A percentile compares a stretch with the other conserved stretches of the same genome.
These are phyloP conservation scores for Pichia thaimueangensis DNA, from an alignment of 805 yeast genomes.

Conservation along the genomic window DNA sequence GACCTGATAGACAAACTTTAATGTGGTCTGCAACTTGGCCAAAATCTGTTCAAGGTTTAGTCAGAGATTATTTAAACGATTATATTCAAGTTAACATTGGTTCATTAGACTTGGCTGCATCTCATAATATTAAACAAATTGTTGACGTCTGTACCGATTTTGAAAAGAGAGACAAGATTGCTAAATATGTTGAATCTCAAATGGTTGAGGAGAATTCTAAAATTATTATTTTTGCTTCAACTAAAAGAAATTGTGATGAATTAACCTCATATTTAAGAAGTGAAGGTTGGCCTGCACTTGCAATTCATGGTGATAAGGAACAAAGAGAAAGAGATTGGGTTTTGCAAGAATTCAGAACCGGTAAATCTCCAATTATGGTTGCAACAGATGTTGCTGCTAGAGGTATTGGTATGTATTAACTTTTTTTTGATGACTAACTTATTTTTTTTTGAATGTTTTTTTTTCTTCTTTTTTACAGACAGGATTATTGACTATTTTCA, in stretches of 20 bases:
- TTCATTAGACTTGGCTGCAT: slow-evolving; percentile 91
- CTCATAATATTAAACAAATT: slow-evolving; percentile 90
- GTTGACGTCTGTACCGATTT: slow-evolving; percentile 88
- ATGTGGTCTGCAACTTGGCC: slow-evolving; percentile 99
- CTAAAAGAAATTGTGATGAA: slow-evolving; percentile 97
- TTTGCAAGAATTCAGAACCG: slow-evolving; percentile 82
- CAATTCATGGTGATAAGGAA: slow-evolving; percentile 97
- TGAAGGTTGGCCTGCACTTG: slow-evolving; percentile 98
- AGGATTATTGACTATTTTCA: no score
- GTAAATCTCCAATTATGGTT: slow-evolving; percentile 94
- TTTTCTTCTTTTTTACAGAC: background rate
- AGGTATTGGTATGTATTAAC: slow-evolving; percentile 89
- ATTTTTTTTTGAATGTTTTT: background rate
- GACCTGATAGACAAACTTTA: slow-evolving; percentile 98
- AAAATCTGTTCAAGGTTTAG: slow-evolving; percentile 89
- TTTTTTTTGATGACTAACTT: slow-evolving; percentile 17
- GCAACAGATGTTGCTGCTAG: slow-evolving; percentile 99
- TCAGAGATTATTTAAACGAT: slow-evolving; percentile 84
- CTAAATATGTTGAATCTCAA: slow-evolving; percentile 77
- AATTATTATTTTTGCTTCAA: slow-evolving; percentile 86
- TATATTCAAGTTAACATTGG: slow-evolving; percentile 97
- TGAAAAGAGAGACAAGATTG: slow-evolving; percentile 89
- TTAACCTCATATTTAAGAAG: slow-evolving; percentile 84
- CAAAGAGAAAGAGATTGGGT: slow-evolving; percentile 99
- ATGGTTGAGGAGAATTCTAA: slow-evolving; percentile 68